Conservation (phyloP, 148 eudicot species). For the Camellia sinensis region DNA sequence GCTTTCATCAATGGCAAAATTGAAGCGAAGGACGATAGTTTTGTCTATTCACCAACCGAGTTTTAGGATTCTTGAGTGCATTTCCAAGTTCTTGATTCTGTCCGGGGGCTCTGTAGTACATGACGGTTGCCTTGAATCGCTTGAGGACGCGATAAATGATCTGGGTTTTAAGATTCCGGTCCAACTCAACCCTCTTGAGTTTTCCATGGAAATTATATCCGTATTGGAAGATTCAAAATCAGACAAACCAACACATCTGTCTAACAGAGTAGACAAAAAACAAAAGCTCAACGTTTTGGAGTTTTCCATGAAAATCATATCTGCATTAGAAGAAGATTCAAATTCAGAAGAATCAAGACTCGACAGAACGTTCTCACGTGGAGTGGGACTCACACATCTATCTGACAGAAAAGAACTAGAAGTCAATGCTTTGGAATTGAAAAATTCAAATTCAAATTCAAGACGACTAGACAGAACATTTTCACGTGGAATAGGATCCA, state of each 20-base stretch:
- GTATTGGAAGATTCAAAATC: slow-evolving; percentile 42
- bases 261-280: background rate
- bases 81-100: slow-evolving; percentile 71
- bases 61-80: slow-evolving; percentile 63
- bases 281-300: background rate
- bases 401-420: too few species aligned
- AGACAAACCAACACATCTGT: background rate
- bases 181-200: slow-evolving; percentile 76
- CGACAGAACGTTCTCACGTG: too few species aligned
- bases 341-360: too few species aligned
- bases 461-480: too few species aligned
- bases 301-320: too few species aligned
- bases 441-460: too few species aligned
- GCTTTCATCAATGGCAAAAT: slow-evolving; percentile 55
- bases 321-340: too few species aligned
- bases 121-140: slow-evolving; percentile 59
- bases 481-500: too few species aligned
- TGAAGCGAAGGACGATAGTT: slow-evolving; percentile 57
- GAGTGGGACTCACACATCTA: too few species aligned
- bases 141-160: slow-evolving; percentile 56
- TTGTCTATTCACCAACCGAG: slow-evolving; percentile 95
- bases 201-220: slow-evolving; percentile 74
- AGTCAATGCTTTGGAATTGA: too few species aligned
- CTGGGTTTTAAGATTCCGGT: slow-evolving; percentile 63
- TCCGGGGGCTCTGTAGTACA: slow-evolving; percentile 71